Evolutionary conservation across 805 yeast genomes (phyloP).

Genomic region (Saccharomycopsis synnaedendra): DNA sequence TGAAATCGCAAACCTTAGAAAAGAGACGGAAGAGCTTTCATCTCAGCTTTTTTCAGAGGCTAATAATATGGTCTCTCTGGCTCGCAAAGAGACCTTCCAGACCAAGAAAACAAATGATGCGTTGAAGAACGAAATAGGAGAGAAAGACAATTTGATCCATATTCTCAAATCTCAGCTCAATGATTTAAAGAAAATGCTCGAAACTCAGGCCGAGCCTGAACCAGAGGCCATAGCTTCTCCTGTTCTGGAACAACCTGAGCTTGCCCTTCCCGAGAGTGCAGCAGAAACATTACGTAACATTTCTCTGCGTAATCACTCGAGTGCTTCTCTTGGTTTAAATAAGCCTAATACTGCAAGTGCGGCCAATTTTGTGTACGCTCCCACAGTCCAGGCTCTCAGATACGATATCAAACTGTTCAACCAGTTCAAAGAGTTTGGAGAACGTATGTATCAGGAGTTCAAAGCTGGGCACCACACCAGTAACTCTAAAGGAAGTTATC

Average conservation of each 20-base stretch:
- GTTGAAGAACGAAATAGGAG: conserved; percentile 41
- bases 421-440: conserved; percentile 11
- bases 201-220: conserved; percentile 26
- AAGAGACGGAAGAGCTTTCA: conserved; percentile 71
- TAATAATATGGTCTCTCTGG: conserved; percentile 71
- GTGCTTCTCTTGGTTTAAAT: not conserved
- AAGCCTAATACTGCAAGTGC: not conserved
- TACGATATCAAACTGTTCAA: conserved; percentile 13
- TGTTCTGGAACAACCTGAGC: not conserved
- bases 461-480: conserved; percentile 7
- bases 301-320: not conserved
- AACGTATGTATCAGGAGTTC: conserved; percentile 7
- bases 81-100: conserved; percentile 55
- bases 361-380: conserved; percentile 15
- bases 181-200: conserved; percentile 50
- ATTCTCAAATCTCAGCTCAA: conserved; percentile 55
- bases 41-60: conserved; percentile 76
- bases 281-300: not conserved
- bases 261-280: not conserved
- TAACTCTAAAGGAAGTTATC: conserved; percentile 1
- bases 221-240: not conserved
- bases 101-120: conserved; percentile 47
- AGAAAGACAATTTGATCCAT: conserved; percentile 60
- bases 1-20: conserved; percentile 48
- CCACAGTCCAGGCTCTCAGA: conserved; percentile 16